Evolutionary conservation across 192 early-diverging fungal genomes (phyloP), one percentile per base, ranked within the genome.

Genomic region (Phlyctochytrium planicorne): DNA sequence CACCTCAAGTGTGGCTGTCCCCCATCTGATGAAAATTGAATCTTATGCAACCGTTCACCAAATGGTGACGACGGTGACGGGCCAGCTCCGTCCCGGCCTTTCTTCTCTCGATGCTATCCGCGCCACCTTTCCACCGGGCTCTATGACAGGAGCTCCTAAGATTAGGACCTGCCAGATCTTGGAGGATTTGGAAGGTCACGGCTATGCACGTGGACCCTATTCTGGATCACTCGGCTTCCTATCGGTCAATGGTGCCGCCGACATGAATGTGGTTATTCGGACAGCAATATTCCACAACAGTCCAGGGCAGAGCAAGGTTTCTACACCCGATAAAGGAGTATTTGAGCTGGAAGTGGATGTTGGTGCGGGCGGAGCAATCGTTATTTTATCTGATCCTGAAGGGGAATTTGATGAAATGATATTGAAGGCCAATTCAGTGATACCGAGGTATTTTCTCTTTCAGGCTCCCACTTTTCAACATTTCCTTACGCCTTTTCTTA

Each of bases 61-160:
- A 70, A 82, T 98, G 32, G 94, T 96, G 2, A 90, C 89, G 10
- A 97, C 94, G 0, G 89, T 96, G 31, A 30, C 62, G 32, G 72
- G 89, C 16, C 76, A 80, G 32, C 69, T 96, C 31, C 72, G 80
- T 30, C 73, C 67, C 2, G 71, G 80, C 12, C 72, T 93, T 0
- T 88, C 87, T 52, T 78, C 78, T 30, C 87, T 94, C 0, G 85
- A 88, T 30, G 91, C 89, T 1, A 68, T 96, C 17, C 80, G 78
- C 35, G 80, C 82, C 12, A 90, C 90, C 52, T 98, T 98, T 60
- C 96, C 96, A 25, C 96, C 96, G 0, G 94, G 94, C 0, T 96
- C 94, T 0, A 97, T 98, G 95, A 98, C 97, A 0, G 97, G 97
- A 3, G 97, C 97, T 0, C 97, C 97, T 2, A 98, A 98, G 72